Conservation (phyloP, 2,329 filamentous ascomycete genomes). For the Fusarium sp. region DNA sequence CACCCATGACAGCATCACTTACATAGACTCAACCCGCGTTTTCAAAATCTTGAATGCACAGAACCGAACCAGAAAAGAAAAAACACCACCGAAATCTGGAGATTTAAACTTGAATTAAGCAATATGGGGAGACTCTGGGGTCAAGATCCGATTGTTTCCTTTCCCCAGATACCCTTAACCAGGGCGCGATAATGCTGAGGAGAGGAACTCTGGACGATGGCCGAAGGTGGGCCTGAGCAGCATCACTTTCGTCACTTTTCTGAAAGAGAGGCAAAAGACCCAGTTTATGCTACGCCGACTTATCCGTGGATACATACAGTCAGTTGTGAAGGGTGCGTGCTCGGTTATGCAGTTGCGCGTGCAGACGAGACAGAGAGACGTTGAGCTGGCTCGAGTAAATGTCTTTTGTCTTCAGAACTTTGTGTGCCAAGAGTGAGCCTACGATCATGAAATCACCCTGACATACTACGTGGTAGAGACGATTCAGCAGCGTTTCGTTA, state of each 20-base stretch:
- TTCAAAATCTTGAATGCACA: not conserved
- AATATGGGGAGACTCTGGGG: slow-evolving; percentile 39
- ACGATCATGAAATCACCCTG: slow-evolving; percentile 24
- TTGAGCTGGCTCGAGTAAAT: not conserved
- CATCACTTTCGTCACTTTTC: slow-evolving; percentile 32
- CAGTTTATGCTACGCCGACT: slow-evolving; percentile 36
- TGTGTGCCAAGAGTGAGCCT: not conserved
- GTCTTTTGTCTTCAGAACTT: too few relatives aligned
- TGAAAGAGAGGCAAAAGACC: slow-evolving; percentile 16
- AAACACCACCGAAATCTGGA: slow-evolving; percentile 18
- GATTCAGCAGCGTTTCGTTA: slow-evolving; percentile 10
- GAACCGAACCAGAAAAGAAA: not conserved
- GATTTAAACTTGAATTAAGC: slow-evolving; percentile 29
- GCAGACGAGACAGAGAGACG: not conserved
- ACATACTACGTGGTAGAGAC: not conserved
- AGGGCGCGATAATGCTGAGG: slow-evolving; percentile 6
- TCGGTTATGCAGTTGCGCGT: slow-evolving; percentile 12
- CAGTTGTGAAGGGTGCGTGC: not conserved
- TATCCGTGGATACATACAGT: slow-evolving; percentile 21
- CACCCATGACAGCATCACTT: slow-evolving; percentile 23
- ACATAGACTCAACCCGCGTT: not conserved
- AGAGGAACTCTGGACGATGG: slow-evolving; percentile 36
- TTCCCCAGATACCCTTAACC: slow-evolving; percentile 30
- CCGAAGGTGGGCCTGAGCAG: slow-evolving; percentile 34
- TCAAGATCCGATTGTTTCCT: slow-evolving; percentile 34